Evolutionary conservation across 1,284 basidiomycete species (phyloP).

Genomic region (Austropuccinia psidii): DNA sequence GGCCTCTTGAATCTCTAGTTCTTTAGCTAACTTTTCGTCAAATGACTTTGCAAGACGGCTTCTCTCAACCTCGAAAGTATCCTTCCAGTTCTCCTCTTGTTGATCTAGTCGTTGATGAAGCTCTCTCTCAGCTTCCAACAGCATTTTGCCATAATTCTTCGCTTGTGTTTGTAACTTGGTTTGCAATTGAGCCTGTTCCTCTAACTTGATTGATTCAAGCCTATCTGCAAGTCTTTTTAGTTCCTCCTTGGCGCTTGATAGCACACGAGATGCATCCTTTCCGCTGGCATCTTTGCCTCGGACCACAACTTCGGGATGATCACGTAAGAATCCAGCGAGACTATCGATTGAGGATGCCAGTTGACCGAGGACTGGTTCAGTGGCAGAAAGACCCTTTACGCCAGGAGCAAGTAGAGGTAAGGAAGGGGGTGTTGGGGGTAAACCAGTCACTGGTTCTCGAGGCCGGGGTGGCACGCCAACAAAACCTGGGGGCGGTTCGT

Average conservation of each 20-base stretch:
- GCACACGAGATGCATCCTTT: constrained; percentile 57
- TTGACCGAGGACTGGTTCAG: constrained; percentile 80
- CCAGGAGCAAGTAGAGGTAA: constrained; percentile 75
- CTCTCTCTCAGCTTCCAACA: constrained; percentile 74
- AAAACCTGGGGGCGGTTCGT: constrained; percentile 83
- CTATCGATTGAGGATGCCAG: constrained; percentile 89
- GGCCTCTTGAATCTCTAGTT: constrained; percentile 79
- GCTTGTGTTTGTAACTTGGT: constrained; percentile 71
- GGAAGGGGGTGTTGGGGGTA: constrained; percentile 49
- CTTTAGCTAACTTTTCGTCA: constrained; percentile 74
- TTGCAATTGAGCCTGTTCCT: constrained; percentile 70
- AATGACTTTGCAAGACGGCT: constrained; percentile 67
- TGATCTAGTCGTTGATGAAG: constrained; percentile 72
- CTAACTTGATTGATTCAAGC: constrained; percentile 71
- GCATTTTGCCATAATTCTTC: constrained; percentile 70
- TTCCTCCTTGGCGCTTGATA: constrained; percentile 65
- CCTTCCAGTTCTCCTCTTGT: constrained; percentile 79
- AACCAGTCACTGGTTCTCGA: constrained; percentile 41
- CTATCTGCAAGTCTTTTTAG: constrained; percentile 68
- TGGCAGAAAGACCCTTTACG: constrained; percentile 66
- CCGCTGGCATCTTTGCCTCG: constrained; percentile 47
- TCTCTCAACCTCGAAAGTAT: constrained; percentile 72
- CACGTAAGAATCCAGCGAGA: constrained; percentile 71
- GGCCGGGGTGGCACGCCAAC: constrained; percentile 52
- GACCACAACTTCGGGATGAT: constrained; percentile 55